A percentile compares a stretch with the other conserved stretches of the same genome.
phyloP scores from a whole-genome alignment of 495 filamentous ascomycete genomes.

The Penicillium longicatenatum region DNA sequence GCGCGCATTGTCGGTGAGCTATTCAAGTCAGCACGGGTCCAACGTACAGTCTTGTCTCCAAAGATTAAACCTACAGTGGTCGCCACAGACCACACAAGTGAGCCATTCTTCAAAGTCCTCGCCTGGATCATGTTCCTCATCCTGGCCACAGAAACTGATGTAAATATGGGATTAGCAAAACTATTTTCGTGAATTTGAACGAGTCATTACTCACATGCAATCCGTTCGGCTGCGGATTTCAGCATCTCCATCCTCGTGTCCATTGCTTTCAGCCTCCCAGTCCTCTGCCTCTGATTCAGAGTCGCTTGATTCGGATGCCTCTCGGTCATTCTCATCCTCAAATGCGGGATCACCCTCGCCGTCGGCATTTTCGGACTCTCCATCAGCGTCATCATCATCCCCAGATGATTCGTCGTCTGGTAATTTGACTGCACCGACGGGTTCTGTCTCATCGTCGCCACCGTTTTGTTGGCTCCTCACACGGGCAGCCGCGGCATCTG shows the following conservation, averaged over 20 bases:
- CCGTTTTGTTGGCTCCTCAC: conserved; percentile 41
- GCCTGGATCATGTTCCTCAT: conserved; percentile 83
- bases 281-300: conserved; percentile 70
- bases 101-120: conserved; percentile 88
- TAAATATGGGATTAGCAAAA: not conserved
- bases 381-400: conserved; percentile 19
- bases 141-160: conserved; percentile 70
- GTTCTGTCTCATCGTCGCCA: conserved; percentile 54
- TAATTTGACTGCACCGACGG: conserved; percentile 76
- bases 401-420: conserved; percentile 54
- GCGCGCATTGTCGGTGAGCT: conserved; percentile 93
- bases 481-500: conserved; percentile 34
- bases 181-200: conserved; percentile 3
- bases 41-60: conserved; percentile 27
- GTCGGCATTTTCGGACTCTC: conserved; percentile 34
- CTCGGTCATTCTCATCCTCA: conserved; percentile 41
- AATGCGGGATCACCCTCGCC: conserved; percentile 49
- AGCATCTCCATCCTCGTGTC: conserved; percentile 65
- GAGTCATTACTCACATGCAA: conserved; percentile 62
- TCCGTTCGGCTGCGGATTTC: conserved; percentile 60
- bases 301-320: conserved; percentile 58
- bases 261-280: conserved; percentile 65
- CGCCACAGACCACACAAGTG: conserved; percentile 76
- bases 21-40: conserved; percentile 38
- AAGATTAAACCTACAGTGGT: conserved; percentile 73